Conservation (phyloP, 2,329 filamentous ascomycete genomes). For the Chaetomium strumarium region DNA sequence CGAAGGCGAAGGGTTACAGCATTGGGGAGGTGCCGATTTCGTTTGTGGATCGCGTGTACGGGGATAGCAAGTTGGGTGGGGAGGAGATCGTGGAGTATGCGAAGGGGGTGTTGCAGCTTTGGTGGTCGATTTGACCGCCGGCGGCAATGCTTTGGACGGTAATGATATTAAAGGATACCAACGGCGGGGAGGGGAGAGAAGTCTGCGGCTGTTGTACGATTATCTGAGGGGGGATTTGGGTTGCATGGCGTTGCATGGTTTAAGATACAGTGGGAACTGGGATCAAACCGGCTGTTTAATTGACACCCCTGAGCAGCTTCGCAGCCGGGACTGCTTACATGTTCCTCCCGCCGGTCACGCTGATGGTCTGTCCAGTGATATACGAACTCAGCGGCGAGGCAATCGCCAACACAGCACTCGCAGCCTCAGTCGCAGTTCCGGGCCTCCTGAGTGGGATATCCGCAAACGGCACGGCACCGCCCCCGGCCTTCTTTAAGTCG, state of each 20-base stretch:
- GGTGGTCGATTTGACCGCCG: conserved; percentile 36
- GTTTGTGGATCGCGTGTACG: conserved; percentile 93
- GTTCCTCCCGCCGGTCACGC: conserved; percentile 71
- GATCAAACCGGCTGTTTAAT: background rate
- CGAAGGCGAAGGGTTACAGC: conserved; percentile 90
- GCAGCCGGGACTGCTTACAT: conserved; percentile 36
- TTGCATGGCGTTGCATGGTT: conserved; percentile 15
- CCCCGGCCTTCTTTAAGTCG: conserved; percentile 27
- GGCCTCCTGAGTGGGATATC: conserved; percentile 77
- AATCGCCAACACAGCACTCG: conserved; percentile 68
- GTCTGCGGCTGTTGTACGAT: conserved; percentile 7
- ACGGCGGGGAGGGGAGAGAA: background rate
- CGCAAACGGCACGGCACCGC: conserved; percentile 40
- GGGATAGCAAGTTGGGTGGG: conserved; percentile 82
- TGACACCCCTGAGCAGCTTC: background rate
- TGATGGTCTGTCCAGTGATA: conserved; percentile 80
- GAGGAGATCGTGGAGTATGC: conserved; percentile 96
- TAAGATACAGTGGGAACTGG: no score
- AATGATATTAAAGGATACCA: conserved; percentile 5
- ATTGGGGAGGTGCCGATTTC: conserved; percentile 94
- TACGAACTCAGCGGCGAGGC: conserved; percentile 79
- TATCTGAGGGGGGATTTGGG: background rate
- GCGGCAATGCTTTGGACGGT: background rate
- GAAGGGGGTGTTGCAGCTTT: conserved; percentile 73
- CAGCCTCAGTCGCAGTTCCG: conserved; percentile 74